These are phyloP conservation scores for Macrolepiota fuliginosa DNA, from an alignment of 768 basidiomycete genomes.

Conservation along the genomic window DNA sequence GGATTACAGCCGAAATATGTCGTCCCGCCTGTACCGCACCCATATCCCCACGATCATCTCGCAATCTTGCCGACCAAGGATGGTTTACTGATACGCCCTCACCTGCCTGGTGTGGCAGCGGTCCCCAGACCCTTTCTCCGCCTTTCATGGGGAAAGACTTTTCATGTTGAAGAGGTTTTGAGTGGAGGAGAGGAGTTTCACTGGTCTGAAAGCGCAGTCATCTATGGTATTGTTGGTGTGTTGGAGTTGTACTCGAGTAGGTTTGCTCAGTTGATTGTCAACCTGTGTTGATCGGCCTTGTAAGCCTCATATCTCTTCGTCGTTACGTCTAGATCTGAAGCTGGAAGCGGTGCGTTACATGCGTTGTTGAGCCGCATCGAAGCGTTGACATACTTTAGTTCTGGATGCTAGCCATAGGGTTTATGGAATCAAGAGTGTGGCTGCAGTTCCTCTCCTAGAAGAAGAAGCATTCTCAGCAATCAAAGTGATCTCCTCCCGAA, in stretches of 20 bases:
- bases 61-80: constrained; percentile 55
- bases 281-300: constrained; percentile 11
- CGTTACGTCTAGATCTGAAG: constrained; percentile 57
- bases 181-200: constrained; percentile 34
- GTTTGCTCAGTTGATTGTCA: constrained; percentile 15
- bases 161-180: constrained; percentile 50
- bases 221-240: constrained; percentile 77
- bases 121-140: constrained; percentile 23
- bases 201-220: constrained; percentile 56
- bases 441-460: constrained; percentile 69
- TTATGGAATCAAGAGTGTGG: constrained; percentile 66
- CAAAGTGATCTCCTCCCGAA: constrained; percentile 50
- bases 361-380: not conserved
- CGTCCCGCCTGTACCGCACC: constrained; percentile 72
- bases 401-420: constrained; percentile 60
- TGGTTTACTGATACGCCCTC: constrained; percentile 69
- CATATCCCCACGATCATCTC: constrained; percentile 68
- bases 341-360: constrained; percentile 60
- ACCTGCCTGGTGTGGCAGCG: constrained; percentile 27
- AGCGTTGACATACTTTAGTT: constrained; percentile 39
- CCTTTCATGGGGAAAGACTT: constrained; percentile 59
- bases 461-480: constrained; percentile 56
- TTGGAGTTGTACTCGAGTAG: constrained; percentile 71
- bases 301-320: constrained; percentile 77
- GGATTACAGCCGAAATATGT: constrained; percentile 62